Conservation (phyloP, 75 land plant species). For the Cunninghamia lanceolata region DNA sequence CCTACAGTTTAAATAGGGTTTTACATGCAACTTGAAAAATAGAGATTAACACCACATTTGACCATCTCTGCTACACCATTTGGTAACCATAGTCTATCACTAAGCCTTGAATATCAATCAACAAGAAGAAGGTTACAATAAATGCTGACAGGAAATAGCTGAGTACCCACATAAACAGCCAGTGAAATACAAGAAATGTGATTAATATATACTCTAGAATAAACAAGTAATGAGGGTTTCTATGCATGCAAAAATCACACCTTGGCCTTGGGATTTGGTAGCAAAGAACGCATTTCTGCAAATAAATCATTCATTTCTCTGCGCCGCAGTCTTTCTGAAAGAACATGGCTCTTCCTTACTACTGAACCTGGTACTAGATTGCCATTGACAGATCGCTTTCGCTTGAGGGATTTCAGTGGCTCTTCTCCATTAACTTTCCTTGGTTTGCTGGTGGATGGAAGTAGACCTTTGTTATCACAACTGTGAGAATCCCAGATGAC, state of each 20-base stretch:
- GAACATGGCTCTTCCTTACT: background rate
- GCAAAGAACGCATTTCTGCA: background rate
- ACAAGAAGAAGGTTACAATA: background rate
- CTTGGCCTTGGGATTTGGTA: background rate
- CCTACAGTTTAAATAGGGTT: no score
- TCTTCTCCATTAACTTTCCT: background rate
- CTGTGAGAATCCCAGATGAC: background rate
- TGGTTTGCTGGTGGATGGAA: background rate
- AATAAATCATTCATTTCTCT: slow-evolving; percentile 7
- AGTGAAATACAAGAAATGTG: background rate
- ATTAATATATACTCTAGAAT: no score
- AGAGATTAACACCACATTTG: background rate
- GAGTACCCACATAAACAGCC: background rate
- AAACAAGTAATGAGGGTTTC: background rate
- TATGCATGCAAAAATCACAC: background rate
- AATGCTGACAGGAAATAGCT: background rate
- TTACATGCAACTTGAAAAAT: no score
- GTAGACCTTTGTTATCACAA: background rate
- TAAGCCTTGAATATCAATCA: no score
- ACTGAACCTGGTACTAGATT: background rate
- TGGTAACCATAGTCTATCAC: background rate
- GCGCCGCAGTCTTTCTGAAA: slow-evolving; percentile 5
- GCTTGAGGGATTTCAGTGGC: background rate
- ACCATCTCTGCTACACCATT: no score
- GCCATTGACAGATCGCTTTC: background rate